phyloP scores from a whole-genome alignment of 306 rosid species.

The Vigna radiata region DNA sequence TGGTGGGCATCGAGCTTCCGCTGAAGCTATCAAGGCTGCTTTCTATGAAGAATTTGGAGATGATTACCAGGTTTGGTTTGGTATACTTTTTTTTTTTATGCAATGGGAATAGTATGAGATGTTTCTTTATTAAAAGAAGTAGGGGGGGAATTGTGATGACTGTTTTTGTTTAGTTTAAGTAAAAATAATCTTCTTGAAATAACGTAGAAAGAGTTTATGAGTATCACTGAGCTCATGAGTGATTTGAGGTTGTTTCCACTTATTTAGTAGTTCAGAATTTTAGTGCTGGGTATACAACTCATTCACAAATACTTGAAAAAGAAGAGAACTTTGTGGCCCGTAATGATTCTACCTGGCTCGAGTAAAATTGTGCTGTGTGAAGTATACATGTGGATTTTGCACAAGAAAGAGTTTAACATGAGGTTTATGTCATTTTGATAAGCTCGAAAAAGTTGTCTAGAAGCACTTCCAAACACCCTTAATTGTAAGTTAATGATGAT shows the following conservation, averaged over 20 bases:
- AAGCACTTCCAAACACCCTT: neutral
- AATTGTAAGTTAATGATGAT: conserved; percentile 16
- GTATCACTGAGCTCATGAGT: neutral
- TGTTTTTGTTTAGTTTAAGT: too few relatives aligned
- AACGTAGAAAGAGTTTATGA: neutral
- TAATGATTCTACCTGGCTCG: neutral
- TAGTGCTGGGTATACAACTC: neutral
- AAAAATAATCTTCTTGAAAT: neutral
- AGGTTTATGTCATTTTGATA: neutral
- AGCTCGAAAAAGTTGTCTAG: neutral
- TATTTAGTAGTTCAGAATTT: neutral
- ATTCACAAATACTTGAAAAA: neutral
- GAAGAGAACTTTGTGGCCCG: neutral
- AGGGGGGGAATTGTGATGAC: too few relatives aligned
- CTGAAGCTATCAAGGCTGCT: conserved; percentile 92
- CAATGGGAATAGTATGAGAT: too few relatives aligned
- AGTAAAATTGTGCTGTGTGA: neutral
- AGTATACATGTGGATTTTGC: neutral
- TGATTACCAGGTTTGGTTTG: conserved; percentile 71
- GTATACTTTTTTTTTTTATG: neutral
- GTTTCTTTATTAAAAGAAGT: too few relatives aligned
- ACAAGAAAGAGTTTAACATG: neutral
- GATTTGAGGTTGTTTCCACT: neutral
- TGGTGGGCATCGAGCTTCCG: conserved; percentile 99
- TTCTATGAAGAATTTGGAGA: conserved; percentile 83